phyloP scores from a whole-genome alignment of 148 eudicot genomes.

The Gaultheria prostrata region DNA sequence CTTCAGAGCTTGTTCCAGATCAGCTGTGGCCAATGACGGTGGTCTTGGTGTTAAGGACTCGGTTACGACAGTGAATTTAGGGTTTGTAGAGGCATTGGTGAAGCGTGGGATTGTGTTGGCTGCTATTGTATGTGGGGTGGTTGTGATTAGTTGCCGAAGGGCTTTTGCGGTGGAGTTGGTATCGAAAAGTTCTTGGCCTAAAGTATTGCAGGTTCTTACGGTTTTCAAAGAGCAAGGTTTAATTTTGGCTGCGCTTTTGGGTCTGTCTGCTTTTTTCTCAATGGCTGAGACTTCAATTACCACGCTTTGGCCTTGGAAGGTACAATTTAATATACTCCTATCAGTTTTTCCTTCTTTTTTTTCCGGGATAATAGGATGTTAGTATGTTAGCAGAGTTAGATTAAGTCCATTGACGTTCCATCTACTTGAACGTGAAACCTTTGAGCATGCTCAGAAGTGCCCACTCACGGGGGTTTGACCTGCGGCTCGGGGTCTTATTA shows the following conservation, averaged over 20 bases:
- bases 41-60: not conserved
- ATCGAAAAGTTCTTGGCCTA: conserved; percentile 68
- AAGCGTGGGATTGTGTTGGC: conserved; percentile 47
- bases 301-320: conserved; percentile 99
- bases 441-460: no score
- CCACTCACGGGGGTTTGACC: no score
- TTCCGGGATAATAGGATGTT: no score
- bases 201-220: conserved; percentile 64
- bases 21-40: conserved; percentile 8
- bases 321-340: conserved; percentile 13
- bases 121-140: conserved; percentile 49
- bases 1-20: conserved; percentile 19
- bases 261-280: conserved; percentile 92
- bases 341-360: no score
- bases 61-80: conserved; percentile 18
- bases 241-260: conserved; percentile 66
- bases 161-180: conserved; percentile 56
- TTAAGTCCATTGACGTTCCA: no score
- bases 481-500: not conserved
- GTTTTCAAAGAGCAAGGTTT: conserved; percentile 85
- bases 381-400: no score
- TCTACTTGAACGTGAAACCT: no score
- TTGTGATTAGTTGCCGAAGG: conserved; percentile 46
- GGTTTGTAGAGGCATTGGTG: conserved; percentile 35
- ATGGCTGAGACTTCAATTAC: conserved; percentile 99